Evolutionary conservation across 768 basidiomycete species (phyloP).

Genomic region (Calocera cornea): DNA sequence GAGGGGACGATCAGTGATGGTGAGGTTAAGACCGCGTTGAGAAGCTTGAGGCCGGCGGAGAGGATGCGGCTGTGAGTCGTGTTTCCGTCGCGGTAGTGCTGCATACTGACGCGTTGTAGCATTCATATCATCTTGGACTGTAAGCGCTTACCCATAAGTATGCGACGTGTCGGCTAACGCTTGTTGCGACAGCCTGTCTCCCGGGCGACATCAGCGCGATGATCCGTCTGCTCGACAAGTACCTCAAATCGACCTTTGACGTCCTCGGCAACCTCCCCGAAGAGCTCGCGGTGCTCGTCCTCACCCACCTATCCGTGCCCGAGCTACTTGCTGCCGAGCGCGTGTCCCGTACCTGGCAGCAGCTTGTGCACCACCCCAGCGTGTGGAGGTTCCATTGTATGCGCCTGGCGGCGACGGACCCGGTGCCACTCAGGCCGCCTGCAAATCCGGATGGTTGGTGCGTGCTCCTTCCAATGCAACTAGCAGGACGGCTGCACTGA

Average conservation of each 20-base stretch:
- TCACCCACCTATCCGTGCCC: slow-evolving; percentile 43
- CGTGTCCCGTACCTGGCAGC: slow-evolving; percentile 35
- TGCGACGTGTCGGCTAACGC: too few relatives aligned
- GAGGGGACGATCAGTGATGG: slow-evolving; percentile 14
- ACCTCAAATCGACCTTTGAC: slow-evolving; percentile 69
- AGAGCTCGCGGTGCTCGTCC: slow-evolving; percentile 47
- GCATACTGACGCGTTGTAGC: slow-evolving; percentile 21
- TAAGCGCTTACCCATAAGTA: slow-evolving; percentile 24
- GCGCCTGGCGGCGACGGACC: slow-evolving; percentile 57
- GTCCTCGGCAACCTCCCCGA: slow-evolving; percentile 59
- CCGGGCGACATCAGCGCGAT: slow-evolving; percentile 78
- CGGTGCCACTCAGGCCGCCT: slow-evolving; percentile 49
- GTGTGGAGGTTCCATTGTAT: slow-evolving; percentile 70
- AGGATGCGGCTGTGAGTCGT: slow-evolving; percentile 55
- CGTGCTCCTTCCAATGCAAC: slow-evolving; percentile 23
- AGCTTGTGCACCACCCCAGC: slow-evolving; percentile 44
- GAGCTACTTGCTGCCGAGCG: slow-evolving; percentile 48
- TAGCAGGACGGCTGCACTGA: too few relatives aligned
- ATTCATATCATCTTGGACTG: slow-evolving; percentile 53
- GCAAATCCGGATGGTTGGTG: slow-evolving; percentile 59
- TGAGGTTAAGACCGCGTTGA: slow-evolving; percentile 51
- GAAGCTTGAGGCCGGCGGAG: slow-evolving; percentile 49
- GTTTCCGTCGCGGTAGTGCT: slow-evolving; percentile 3
- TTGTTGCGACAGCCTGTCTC: slow-evolving; percentile 58
- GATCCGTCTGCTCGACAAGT: slow-evolving; percentile 73